Evolutionary conservation across 2,329 filamentous ascomycete genomes (phyloP), one percentile per base, ranked within the genome.

Genomic region (Akanthomyces lecanii): DNA sequence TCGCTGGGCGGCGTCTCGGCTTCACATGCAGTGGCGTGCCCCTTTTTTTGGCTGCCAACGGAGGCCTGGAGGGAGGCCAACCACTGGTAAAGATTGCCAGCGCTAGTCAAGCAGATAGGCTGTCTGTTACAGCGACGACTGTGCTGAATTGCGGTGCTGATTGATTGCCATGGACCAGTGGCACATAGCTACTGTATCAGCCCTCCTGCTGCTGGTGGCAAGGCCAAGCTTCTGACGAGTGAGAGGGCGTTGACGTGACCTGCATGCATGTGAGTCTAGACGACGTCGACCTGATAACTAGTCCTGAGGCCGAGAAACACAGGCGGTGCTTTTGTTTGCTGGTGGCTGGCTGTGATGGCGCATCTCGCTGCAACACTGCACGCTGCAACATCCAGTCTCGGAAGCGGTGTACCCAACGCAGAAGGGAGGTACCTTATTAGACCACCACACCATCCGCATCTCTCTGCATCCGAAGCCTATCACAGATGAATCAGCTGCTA

Each of bases 1-100:
- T 44, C n/a, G 47, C 56, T 50, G 56, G n/a, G 48, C 25, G 58
- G 25, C 50, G 58, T 28, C 58, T 61, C 58, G 58, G 58, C 58
- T 61, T 61, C 58, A 61, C 58, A 61, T 61, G 58, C 38, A 25
- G 25, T 54, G 48, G 33, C 44, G 47, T 36, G 25, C 25, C 58
- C 33, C 36, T 36, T 23, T 36, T 36, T 47, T 25, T 11, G 3
- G 5, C 33, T 21, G 16, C 33, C 33, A 38, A 6, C 21, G 28
- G 28, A 30, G 28, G 33, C 33, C 21, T 21, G 21, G 10, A 7
- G 12, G 33, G 33, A 38, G 33, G 28, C 28, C 33, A 36, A 36
- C 33, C 33, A 40, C 11, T 16, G 38, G 33, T 16, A 25, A 54
- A 44, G 52, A 44, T 55, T 23, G 52, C 51, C 42, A 28, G 52